Evolutionary conservation across 306 rosid species (phyloP).

Genomic region (Alnus rubra): DNA sequence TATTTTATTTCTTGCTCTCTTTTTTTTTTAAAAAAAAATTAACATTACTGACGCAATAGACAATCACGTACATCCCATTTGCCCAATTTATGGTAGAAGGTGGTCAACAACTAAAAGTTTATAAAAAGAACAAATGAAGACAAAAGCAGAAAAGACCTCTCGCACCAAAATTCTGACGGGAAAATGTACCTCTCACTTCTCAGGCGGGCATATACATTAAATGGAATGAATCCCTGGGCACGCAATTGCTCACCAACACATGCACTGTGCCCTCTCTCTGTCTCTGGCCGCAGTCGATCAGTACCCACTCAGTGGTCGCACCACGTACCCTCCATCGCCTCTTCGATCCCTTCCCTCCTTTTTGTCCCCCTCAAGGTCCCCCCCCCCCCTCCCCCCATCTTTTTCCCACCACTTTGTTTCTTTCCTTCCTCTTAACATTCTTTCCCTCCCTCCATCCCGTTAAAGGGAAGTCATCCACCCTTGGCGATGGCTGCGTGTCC

Average conservation of each 20-base stretch:
- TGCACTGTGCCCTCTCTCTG: conserved; percentile 21
- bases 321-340: conserved; percentile 13
- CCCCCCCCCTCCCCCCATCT: not conserved
- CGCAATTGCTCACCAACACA: conserved; percentile 75
- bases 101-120: not conserved
- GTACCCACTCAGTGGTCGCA: not conserved
- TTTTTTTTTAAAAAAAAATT: no score
- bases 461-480: conserved; percentile 15
- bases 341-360: conserved; percentile 31
- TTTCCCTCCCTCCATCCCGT: conserved; percentile 17
- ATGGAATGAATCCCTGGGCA: conserved; percentile 45
- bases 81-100: not conserved
- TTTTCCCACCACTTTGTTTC: not conserved
- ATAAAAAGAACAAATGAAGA: not conserved
- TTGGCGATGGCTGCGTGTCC: no score
- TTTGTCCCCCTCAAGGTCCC: conserved; percentile 36
- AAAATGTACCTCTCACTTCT: not conserved
- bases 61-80: no score
- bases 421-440: not conserved
- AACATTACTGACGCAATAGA: no score
- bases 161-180: not conserved
- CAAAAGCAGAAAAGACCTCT: not conserved
- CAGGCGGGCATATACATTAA: conserved; percentile 25
- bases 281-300: conserved; percentile 23
- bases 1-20: no score